Evolutionary conservation across 352 stramenopile genomes (phyloP).

Genomic region (Peronospora destructor): DNA sequence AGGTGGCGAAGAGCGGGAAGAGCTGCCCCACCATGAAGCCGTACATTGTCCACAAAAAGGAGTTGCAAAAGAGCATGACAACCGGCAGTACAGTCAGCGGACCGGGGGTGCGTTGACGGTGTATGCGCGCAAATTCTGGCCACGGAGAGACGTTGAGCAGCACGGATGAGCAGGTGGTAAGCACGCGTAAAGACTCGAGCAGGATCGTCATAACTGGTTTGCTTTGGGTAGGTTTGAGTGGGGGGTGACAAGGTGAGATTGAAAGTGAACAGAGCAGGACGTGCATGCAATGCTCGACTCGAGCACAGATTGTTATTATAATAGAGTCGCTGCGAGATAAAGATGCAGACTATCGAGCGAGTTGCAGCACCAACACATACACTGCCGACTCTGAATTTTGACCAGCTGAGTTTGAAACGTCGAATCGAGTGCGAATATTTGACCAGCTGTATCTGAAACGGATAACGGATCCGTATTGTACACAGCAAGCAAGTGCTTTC

Average conservation of each 20-base stretch:
- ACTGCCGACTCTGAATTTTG: no score
- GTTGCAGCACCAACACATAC: no score
- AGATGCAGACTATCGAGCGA: no score
- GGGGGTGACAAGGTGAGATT: conserved; percentile 5
- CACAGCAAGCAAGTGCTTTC: no score
- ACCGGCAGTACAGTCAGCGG: conserved; percentile 32
- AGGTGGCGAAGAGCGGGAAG: conserved; percentile 39
- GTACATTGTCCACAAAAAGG: conserved; percentile 42
- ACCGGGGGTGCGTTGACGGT: conserved; percentile 29
- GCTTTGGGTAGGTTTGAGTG: background rate
- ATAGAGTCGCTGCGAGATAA: no score
- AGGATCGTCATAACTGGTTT: conserved; percentile 24
- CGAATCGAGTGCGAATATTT: no score
- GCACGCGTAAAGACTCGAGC: conserved; percentile 27
- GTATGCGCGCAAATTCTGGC: conserved; percentile 34
- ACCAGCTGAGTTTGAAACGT: no score
- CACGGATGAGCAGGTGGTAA: conserved; percentile 31
- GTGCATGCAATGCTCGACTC: background rate
- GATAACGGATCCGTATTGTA: no score
- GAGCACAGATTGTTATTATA: conserved; percentile 8
- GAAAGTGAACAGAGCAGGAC: conserved; percentile 6
- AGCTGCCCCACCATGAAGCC: conserved; percentile 35
- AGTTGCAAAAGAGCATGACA: conserved; percentile 33
- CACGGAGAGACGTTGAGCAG: conserved; percentile 32
- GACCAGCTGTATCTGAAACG: no score